Base-by-base conservation (phyloP, 2,329 filamentous ascomycete species). In the Parastagonospora nodorum region DNA sequence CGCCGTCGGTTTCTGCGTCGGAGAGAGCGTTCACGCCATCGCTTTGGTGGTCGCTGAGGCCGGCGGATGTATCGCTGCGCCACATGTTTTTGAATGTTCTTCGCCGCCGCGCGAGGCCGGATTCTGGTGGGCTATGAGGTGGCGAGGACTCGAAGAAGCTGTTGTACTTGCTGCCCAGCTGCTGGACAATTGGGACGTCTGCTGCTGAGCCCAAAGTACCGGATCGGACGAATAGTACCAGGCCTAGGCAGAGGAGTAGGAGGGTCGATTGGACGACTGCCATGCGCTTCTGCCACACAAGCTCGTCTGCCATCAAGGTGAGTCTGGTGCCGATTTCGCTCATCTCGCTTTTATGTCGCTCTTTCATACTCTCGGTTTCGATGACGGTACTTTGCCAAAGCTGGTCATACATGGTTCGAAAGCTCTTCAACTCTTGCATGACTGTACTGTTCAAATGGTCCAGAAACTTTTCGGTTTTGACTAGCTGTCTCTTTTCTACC, bases 351-450 rank as follows among this genome's bases (percentile, higher is more conserved):
- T 92, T 86, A 12, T 90, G 90, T 61, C 91, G 87, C 67, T 96
- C 89, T 36, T 91, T 87, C 72, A 97, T 93, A 36, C 86, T 87
- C 70, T 97, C 92, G 11, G 97, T 84, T 28, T 95, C 92, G 48
- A 96, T 87, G 16, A 97, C 88, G 9, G 95, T 97, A 15, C 89
- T 93, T 74, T 96, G 92, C 92, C 93, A 97, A 10, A 97, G 86
- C 67, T 97, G 90, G 68, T 97, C 93, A 72, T 97, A 97, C 71
- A 97, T 89, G 51, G 87, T 85, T 45, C 90, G 84, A 42, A 72
- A 72, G 24, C 61, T 62, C 51, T 69, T 69, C n/a, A 72, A 53
- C 72, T 99, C 94, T 12, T 84, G 82, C 33, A 96, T 82, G 1
- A 97, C 91, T 0, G 92, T 97, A 40, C 80, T 81, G 72, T 99